Conservation (phyloP, 2,329 filamentous ascomycete genomes). For the Pezicula radicicola region DNA sequence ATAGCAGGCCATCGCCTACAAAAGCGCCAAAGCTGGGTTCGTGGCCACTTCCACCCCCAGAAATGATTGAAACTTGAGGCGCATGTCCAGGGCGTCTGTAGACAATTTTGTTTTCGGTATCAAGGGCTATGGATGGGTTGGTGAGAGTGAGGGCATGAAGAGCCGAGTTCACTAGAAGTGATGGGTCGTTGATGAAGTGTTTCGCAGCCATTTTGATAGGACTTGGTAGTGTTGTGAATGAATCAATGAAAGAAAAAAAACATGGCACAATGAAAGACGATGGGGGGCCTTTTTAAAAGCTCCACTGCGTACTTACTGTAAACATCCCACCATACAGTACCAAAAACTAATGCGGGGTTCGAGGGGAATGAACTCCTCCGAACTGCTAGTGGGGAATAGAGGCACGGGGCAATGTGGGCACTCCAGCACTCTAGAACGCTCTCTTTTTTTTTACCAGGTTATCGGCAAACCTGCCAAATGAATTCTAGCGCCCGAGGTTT, state of each 20-base stretch:
- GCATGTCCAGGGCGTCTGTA: slow-evolving; percentile 62
- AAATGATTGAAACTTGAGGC: slow-evolving; percentile 76
- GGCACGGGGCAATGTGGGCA: too few relatives aligned
- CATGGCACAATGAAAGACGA: too few relatives aligned
- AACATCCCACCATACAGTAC: neutral
- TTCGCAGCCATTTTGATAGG: slow-evolving; percentile 52
- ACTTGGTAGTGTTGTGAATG: neutral
- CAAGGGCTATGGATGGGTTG: slow-evolving; percentile 80
- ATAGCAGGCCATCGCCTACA: slow-evolving; percentile 77
- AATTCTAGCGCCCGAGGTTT: slow-evolving; percentile 2
- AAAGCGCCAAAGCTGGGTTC: slow-evolving; percentile 86
- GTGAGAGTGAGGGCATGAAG: slow-evolving; percentile 75
- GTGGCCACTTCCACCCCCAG: slow-evolving; percentile 86
- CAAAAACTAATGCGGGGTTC: neutral
- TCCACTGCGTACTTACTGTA: too few relatives aligned
- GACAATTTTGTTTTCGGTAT: slow-evolving; percentile 77
- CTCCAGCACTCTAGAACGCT: too few relatives aligned
- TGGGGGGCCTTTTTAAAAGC: too few relatives aligned
- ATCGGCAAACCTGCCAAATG: neutral
- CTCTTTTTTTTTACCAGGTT: too few relatives aligned
- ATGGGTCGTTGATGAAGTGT: slow-evolving; percentile 87
- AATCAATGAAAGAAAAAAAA: neutral
- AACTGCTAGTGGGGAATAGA: too few relatives aligned
- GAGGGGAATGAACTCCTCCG: neutral
- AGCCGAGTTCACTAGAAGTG: slow-evolving; percentile 72